Evolutionary conservation across 2,329 filamentous ascomycete genomes (phyloP), one percentile per base, ranked within the genome.

Genomic region (Aureobasidium sp.): DNA sequence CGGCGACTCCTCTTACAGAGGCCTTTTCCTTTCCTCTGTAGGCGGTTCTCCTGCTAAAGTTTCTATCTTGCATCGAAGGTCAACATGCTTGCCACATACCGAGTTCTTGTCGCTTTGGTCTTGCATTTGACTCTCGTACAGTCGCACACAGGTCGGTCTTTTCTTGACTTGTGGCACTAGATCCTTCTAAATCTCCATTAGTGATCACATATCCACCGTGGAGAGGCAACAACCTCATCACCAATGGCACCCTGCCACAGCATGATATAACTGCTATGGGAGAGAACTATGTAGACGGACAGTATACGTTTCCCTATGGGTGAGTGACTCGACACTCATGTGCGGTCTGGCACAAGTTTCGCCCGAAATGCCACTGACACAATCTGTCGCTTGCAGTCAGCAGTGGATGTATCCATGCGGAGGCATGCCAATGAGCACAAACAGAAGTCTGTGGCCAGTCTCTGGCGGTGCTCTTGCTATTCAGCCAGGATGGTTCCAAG

Each of bases 401-500:
- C 89, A 96, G 78, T 97, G 91, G 91, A 86, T 87, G 73, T 96
- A 96, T 79, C 91, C 92, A 75, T 97, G 91, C 73, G 94, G 94
- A 63, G 94, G 94, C 65, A 86, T 93, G 78, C 79, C 81, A 51
- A 83, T 84, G 41, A 89, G 90, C 0, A 81, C 76, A 48, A 97
- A 99, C 77, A 55, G 60, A 37, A 96, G 94, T 15, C 90, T 88
- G 77, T 97, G 94, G 94, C 92, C 94, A 17, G 82, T 91, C 55
- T 84, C 78, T 34, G 94, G 94, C 68, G 94, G 94, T 65, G 91
- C 91, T n/a, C 71, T 99, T 64, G 84, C 91, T 55, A 82, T 97
- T 70, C 93, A 97, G 72, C 94, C 94, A 0, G 94, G 93, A 70
- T 97, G 94, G 94, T 97, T 97, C 79, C 86, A 87, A 63, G 94